phyloP scores from a whole-genome alignment of 805 yeast genomes.

The Pichia nakasei region DNA sequence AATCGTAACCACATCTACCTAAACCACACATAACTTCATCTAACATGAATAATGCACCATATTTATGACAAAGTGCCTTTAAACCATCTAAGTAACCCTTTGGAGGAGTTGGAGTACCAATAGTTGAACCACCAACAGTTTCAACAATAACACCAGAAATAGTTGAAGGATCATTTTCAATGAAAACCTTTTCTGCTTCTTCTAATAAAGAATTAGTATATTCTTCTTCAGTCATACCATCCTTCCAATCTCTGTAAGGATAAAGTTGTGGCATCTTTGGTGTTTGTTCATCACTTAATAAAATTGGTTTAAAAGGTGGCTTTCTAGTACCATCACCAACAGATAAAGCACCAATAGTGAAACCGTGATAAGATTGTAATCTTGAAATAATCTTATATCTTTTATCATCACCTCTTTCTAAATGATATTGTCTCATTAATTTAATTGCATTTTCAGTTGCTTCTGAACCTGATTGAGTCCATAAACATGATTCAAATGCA shows the following conservation, averaged over 20 bases:
- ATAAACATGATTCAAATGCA: constrained; percentile 31
- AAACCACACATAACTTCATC: constrained; percentile 55
- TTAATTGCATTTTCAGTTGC: constrained; percentile 75
- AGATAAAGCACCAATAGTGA: constrained; percentile 38
- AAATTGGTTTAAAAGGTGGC: constrained; percentile 25
- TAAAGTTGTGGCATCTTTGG: constrained; percentile 26
- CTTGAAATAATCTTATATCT: constrained; percentile 36
- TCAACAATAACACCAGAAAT: constrained; percentile 36
- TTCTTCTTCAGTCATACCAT: constrained; percentile 29
- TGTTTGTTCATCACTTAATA: constrained; percentile 17
- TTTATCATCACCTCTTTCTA: constrained; percentile 33
- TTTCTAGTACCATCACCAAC: constrained; percentile 31
- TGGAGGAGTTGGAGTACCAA: constrained; percentile 38
- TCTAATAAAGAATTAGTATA: constrained; percentile 30
- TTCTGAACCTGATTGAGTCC: constrained; percentile 67
- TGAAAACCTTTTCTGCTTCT: constrained; percentile 32
- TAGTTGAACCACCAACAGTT: constrained; percentile 39
- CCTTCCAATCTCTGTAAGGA: constrained; percentile 25
- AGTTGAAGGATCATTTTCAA: constrained; percentile 35
- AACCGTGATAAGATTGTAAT: constrained; percentile 41
- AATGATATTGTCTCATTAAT: constrained; percentile 45
- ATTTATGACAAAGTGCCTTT: constrained; percentile 40
- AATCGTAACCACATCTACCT: constrained; percentile 44
- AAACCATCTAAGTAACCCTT: constrained; percentile 40
- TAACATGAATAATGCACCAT: constrained; percentile 38